phyloP scores from a whole-genome alignment of 2,329 filamentous ascomycete genomes.

The Fusarium bulbicola region DNA sequence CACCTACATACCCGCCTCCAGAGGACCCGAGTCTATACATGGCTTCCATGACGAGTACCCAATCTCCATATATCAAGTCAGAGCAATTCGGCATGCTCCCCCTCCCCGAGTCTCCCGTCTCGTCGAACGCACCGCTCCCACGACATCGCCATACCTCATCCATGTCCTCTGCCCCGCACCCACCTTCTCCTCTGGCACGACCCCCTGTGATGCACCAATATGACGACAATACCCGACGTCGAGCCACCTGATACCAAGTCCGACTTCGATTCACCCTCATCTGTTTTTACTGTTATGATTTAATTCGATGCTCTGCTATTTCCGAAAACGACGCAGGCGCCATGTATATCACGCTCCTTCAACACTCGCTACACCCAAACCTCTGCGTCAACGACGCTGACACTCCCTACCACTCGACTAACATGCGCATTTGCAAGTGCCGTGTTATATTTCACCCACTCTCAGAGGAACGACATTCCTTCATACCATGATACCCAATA shows the following conservation, averaged over 20 bases:
- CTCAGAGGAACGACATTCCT: constrained; percentile 42
- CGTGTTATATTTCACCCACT: constrained; percentile 41
- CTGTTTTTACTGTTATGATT: constrained; percentile 30
- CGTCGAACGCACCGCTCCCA: constrained; percentile 47
- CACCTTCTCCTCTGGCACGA: constrained; percentile 49
- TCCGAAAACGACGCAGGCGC: constrained; percentile 45
- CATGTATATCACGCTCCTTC: constrained; percentile 51
- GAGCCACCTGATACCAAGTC: constrained; percentile 39
- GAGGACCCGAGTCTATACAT: constrained; percentile 52
- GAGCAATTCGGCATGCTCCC: constrained; percentile 56
- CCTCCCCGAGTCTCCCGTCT: constrained; percentile 56
- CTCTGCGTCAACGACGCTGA: constrained; percentile 45
- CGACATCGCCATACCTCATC: constrained; percentile 53
- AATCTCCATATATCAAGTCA: constrained; percentile 57
- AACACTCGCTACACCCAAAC: constrained; percentile 46
- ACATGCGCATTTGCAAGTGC: constrained; percentile 42
- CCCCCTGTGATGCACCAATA: constrained; percentile 44
- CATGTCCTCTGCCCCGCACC: constrained; percentile 48
- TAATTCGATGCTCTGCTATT: constrained; percentile 32
- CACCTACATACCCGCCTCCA: constrained; percentile 55
- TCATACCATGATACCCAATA: constrained; percentile 47
- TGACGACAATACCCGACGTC: constrained; percentile 50
- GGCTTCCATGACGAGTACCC: constrained; percentile 49
- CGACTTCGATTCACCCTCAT: constrained; percentile 30
- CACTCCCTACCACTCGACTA: constrained; percentile 42